Conservation (phyloP, 2,329 filamentous ascomycete species). For the Neonectria ditissima region DNA sequence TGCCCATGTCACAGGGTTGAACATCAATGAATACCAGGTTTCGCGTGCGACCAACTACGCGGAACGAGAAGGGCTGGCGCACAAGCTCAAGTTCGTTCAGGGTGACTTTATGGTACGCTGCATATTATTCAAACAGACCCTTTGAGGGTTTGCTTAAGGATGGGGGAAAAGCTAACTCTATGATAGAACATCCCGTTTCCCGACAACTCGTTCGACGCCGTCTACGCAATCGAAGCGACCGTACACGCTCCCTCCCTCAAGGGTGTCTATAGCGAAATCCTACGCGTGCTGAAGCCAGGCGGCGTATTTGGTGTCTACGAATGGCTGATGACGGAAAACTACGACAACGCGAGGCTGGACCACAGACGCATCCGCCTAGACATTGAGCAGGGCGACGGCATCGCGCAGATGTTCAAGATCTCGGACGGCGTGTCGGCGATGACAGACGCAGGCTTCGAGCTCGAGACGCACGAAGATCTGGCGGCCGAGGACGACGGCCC, state of each 20-base stretch:
- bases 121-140: slow-evolving; percentile 27
- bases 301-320: slow-evolving; percentile 95
- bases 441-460: slow-evolving; percentile 83
- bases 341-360: slow-evolving; percentile 84
- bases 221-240: slow-evolving; percentile 95
- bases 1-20: slow-evolving; percentile 85
- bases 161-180: neutral
- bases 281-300: slow-evolving; percentile 92
- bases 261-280: slow-evolving; percentile 91
- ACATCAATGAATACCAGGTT: slow-evolving; percentile 99
- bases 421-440: slow-evolving; percentile 83
- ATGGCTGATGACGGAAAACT: slow-evolving; percentile 96
- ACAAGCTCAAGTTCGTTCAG: slow-evolving; percentile 86
- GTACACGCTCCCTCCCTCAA: slow-evolving; percentile 89
- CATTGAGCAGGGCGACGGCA: slow-evolving; percentile 93
- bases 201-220: slow-evolving; percentile 88
- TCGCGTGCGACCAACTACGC: slow-evolving; percentile 86
- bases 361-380: slow-evolving; percentile 89
- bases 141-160: neutral
- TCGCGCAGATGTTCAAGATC: slow-evolving; percentile 92
- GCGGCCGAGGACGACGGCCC: slow-evolving; percentile 59
- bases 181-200: slow-evolving; percentile 87
- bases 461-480: slow-evolving; percentile 69
- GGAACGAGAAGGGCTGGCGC: slow-evolving; percentile 77
- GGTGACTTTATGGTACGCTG: slow-evolving; percentile 87